A percentile compares a stretch with the other conserved stretches of the same genome.
phyloP scores from a whole-genome alignment of 306 rosid genomes.

The Glycine latifolia region DNA sequence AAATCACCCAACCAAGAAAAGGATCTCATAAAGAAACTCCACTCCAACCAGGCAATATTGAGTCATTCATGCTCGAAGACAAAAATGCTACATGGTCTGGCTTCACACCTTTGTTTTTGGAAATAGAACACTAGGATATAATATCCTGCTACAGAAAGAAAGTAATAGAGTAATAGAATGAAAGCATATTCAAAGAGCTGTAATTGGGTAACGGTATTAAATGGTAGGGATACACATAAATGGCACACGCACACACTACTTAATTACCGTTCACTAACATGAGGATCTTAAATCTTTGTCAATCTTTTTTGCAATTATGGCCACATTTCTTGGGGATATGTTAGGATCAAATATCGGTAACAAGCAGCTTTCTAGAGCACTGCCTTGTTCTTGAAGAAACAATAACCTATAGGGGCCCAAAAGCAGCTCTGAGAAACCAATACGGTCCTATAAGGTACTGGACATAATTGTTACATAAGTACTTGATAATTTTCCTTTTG shows the following conservation, averaged over 20 bases:
- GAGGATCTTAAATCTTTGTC: constrained; percentile 48
- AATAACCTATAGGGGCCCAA: constrained; percentile 88
- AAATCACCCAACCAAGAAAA: constrained; percentile 18
- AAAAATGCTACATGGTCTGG: constrained; percentile 26
- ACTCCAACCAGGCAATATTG: constrained; percentile 14
- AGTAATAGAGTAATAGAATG: constrained; percentile 3
- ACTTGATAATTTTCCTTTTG: constrained; percentile 5
- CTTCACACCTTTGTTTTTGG: constrained; percentile 11
- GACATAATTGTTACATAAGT: constrained; percentile 42
- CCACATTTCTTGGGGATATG: constrained; percentile 89
- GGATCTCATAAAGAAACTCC: background rate
- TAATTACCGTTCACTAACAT: constrained; percentile 46
- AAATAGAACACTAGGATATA: background rate
- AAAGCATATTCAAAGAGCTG: constrained; percentile 17
- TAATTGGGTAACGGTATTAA: constrained; percentile 4
- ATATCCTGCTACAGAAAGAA: constrained; percentile 40
- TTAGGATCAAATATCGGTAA: constrained; percentile 82
- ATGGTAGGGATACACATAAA: constrained; percentile 11
- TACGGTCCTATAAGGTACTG: constrained; percentile 89
- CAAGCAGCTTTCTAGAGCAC: constrained; percentile 65
- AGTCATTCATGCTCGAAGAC: constrained; percentile 5
- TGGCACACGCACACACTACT: background rate
- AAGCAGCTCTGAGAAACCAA: constrained; percentile 97
- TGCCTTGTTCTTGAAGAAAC: constrained; percentile 88
- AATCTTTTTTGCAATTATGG: constrained; percentile 77